phyloP scores from a whole-genome alignment of 176 grass and related monocot genomes.

The Cenchrus purpureus region DNA sequence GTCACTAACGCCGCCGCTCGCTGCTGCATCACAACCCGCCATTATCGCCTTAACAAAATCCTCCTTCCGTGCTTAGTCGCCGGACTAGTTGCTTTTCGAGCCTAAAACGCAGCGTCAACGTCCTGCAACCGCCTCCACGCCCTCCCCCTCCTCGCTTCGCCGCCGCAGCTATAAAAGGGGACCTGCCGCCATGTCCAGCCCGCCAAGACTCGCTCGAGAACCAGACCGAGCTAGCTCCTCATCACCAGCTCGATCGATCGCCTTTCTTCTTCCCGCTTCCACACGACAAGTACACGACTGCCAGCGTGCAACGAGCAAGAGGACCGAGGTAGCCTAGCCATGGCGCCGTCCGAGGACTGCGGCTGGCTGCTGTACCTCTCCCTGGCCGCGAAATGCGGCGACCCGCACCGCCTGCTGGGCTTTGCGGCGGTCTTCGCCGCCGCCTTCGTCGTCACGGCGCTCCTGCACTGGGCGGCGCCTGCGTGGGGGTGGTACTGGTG shows the following conservation, averaged over 20 bases:
- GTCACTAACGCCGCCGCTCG: no score
- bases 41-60: neutral
- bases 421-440: constrained; percentile 10
- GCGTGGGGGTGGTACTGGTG: constrained; percentile 80
- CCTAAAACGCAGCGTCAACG: neutral
- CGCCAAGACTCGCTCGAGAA: neutral
- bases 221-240: neutral
- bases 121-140: neutral
- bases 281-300: neutral
- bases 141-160: neutral
- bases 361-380: constrained; percentile 71
- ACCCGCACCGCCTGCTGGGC: constrained; percentile 39
- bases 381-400: constrained; percentile 65
- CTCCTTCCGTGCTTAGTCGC: neutral
- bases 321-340: neutral
- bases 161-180: constrained; percentile 48
- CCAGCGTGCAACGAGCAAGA: neutral
- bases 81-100: neutral
- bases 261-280: constrained; percentile 16
- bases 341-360: constrained; percentile 49
- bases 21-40: neutral
- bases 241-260: no score
- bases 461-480: constrained; percentile 66
- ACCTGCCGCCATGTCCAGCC: neutral
- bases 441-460: constrained; percentile 37